A percentile compares a stretch with the other conserved stretches of the same genome.
Conservation (phyloP, 2,329 filamentous ascomycete genomes). For the Diaporthe caulivora region DNA sequence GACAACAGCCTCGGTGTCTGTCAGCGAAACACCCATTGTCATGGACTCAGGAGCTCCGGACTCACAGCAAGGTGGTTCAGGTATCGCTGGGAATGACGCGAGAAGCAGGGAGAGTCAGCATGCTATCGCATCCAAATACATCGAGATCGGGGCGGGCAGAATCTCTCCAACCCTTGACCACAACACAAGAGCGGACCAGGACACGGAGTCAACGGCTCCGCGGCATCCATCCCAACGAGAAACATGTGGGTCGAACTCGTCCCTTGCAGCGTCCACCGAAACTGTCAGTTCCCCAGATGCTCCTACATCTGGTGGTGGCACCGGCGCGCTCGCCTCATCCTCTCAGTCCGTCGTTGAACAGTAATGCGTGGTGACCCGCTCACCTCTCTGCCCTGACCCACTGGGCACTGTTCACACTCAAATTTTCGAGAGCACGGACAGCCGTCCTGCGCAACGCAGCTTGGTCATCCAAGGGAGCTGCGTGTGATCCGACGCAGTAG, state of each 20-base stretch:
- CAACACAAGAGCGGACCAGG: background rate
- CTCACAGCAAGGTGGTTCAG: background rate
- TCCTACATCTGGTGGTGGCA: background rate
- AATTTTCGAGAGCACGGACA: too few relatives aligned
- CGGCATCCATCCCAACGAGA: background rate
- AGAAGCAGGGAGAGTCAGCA: background rate
- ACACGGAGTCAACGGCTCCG: background rate
- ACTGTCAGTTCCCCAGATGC: too few relatives aligned
- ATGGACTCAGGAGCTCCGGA: background rate
- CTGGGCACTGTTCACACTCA: too few relatives aligned
- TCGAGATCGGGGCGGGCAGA: background rate
- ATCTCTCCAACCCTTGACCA: background rate
- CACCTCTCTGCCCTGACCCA: too few relatives aligned
- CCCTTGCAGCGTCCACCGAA: background rate
- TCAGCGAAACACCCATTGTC: background rate
- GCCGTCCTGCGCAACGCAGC: too few relatives aligned
- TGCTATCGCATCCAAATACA: background rate
- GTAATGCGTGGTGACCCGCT: too few relatives aligned
- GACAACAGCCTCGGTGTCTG: background rate
- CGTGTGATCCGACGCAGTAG: too few relatives aligned
- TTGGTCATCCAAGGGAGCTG: too few relatives aligned
- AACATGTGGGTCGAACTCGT: background rate
- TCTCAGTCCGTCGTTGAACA: background rate
- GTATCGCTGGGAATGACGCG: background rate
- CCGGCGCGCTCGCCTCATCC: background rate